Conservation (phyloP, 148 eudicot genomes). For the Suaeda aralocaspica region DNA sequence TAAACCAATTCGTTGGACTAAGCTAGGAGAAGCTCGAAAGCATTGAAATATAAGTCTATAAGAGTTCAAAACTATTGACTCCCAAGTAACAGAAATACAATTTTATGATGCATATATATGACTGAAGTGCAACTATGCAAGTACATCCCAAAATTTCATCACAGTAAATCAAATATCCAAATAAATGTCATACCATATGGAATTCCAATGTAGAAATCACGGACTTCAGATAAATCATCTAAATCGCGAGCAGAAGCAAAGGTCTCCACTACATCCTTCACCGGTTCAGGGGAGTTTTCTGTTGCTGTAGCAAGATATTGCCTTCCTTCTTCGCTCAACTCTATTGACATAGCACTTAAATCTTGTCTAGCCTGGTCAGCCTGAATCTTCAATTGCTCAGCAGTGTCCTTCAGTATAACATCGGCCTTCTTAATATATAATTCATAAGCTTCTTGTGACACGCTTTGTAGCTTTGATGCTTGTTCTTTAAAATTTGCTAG, state of each 20-base stretch:
- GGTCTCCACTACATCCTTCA: slow-evolving; percentile 87
- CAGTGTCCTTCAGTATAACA: slow-evolving; percentile 60
- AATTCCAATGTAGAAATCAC: slow-evolving; percentile 81
- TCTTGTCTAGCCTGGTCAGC: slow-evolving; percentile 79
- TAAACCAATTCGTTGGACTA: not conserved
- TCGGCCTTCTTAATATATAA: slow-evolving; percentile 66
- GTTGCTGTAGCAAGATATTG: slow-evolving; percentile 59
- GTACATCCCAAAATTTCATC: not conserved
- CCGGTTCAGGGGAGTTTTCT: slow-evolving; percentile 78
- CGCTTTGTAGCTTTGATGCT: slow-evolving; percentile 65
- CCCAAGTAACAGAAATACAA: not conserved
- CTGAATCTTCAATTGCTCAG: slow-evolving; percentile 67
- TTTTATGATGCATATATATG: not conserved
- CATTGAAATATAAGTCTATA: not conserved
- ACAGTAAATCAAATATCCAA: not conserved
- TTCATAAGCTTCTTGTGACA: slow-evolving; percentile 92
- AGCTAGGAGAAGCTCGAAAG: not conserved
- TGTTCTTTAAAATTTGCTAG: slow-evolving; percentile 74
- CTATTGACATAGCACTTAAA: slow-evolving; percentile 53
- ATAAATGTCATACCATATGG: slow-evolving; percentile 64
- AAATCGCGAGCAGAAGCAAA: slow-evolving; percentile 61
- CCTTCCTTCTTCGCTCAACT: slow-evolving; percentile 66
- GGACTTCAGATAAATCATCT: slow-evolving; percentile 62
- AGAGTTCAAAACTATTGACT: too few relatives aligned
- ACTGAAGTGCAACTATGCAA: not conserved